Percentiles rank a stretch among this genome's conserved stretches.
These are phyloP conservation scores for Punica granatum DNA, from an alignment of 345 rosid species.

Conservation along the genomic window DNA sequence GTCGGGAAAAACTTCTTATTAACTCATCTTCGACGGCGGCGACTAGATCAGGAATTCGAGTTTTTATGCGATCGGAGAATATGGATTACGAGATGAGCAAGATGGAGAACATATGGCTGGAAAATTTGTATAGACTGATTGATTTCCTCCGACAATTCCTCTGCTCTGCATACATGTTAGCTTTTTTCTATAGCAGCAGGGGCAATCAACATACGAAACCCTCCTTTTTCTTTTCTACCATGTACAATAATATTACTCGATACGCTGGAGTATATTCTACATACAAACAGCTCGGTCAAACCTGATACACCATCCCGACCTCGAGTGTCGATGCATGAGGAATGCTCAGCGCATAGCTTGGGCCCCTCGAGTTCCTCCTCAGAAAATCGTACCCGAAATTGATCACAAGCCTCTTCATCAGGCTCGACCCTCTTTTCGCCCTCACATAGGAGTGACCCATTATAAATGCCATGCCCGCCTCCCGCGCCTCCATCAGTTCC, in stretches of 20 bases:
- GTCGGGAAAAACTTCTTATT: background rate
- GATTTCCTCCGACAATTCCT: background rate
- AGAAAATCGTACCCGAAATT: slow-evolving; percentile 84
- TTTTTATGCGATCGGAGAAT: no score
- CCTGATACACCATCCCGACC: slow-evolving; percentile 89
- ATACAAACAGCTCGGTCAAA: slow-evolving; percentile 24
- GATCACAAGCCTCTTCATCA: slow-evolving; percentile 69
- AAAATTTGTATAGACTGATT: background rate
- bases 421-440: slow-evolving; percentile 84
- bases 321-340: slow-evolving; percentile 89
- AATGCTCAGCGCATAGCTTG: slow-evolving; percentile 49
- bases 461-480: slow-evolving; percentile 87
- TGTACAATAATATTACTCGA: background rate
- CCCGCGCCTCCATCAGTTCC: slow-evolving; percentile 85
- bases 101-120: background rate
- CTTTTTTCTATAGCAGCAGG: background rate
- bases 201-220: background rate
- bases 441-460: slow-evolving; percentile 79
- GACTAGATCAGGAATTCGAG: background rate
- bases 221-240: background rate
- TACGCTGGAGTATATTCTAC: background rate
- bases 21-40: background rate
- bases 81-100: background rate
- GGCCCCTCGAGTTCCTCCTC: slow-evolving; percentile 83
- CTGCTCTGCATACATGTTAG: background rate